Percentiles rank a stretch among this genome's conserved stretches.
Conservation (phyloP, 441 rosid species). For the Pelargonium australe region DNA sequence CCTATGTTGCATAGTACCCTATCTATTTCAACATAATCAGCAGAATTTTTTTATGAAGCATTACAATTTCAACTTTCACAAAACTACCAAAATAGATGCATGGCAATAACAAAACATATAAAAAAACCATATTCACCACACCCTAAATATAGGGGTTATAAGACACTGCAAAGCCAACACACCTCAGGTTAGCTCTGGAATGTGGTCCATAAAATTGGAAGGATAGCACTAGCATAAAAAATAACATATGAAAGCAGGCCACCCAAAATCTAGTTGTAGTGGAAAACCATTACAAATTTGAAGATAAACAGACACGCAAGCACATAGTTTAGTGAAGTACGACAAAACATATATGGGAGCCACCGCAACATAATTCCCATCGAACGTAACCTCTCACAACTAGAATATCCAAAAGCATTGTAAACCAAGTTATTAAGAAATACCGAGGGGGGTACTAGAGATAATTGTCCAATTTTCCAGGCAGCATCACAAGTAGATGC, state of each 20-base stretch:
- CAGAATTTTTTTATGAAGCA: neutral
- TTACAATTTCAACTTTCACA: neutral
- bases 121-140: neutral
- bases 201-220: neutral
- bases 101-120: neutral
- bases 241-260: neutral
- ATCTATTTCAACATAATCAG: neutral
- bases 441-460: neutral
- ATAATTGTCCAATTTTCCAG: too few species aligned
- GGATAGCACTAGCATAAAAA: neutral
- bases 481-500: too few species aligned
- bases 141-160: neutral
- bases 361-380: neutral
- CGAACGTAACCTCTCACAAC: neutral
- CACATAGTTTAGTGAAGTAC: neutral
- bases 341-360: neutral
- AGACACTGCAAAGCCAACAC: constrained; percentile 2
- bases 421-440: neutral
- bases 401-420: neutral
- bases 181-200: constrained; percentile 3
- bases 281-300: neutral
- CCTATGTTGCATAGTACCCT: neutral
- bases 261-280: neutral
- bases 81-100: neutral
- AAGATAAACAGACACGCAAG: neutral